These are phyloP conservation scores for Lactifluus subvellereus DNA, from an alignment of 768 basidiomycete genomes.

Conservation along the genomic window DNA sequence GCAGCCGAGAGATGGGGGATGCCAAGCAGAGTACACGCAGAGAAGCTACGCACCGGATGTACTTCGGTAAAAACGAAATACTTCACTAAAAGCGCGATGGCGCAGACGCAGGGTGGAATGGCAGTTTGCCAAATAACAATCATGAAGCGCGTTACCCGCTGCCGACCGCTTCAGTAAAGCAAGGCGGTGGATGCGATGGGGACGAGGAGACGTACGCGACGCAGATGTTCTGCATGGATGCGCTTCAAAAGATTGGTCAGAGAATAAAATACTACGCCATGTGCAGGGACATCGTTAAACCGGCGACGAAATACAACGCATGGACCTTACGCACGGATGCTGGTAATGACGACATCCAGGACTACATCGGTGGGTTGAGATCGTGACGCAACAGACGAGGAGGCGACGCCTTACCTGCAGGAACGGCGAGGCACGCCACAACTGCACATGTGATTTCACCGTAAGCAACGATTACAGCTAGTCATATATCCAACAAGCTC, in stretches of 20 bases:
- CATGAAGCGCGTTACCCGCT: conserved; percentile 14
- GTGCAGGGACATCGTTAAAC: neutral
- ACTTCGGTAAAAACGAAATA: conserved; percentile 3
- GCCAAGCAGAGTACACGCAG: too few relatives aligned
- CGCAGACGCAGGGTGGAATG: conserved; percentile 11
- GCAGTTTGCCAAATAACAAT: conserved; percentile 11
- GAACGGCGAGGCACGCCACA: conserved; percentile 8
- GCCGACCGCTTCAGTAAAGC: neutral
- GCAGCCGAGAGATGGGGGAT: neutral
- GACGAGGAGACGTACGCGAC: conserved; percentile 6
- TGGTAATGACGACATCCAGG: conserved; percentile 6
- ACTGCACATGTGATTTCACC: neutral
- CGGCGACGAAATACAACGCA: neutral
- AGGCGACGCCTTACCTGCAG: conserved; percentile 5
- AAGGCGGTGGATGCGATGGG: neutral
- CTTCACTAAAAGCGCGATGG: conserved; percentile 9
- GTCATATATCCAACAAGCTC: neutral
- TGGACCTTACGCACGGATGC: conserved; percentile 1
- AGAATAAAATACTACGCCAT: conserved; percentile 4
- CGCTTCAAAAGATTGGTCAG: neutral
- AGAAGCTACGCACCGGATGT: conserved; percentile 12
- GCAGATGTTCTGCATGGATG: conserved; percentile 16
- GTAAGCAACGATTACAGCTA: neutral
- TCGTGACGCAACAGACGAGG: neutral
- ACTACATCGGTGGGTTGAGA: neutral